Evolutionary conservation across 2,329 filamentous ascomycete genomes (phyloP), one percentile per base, ranked within the genome.

Genomic region (Claviceps cyperi): DNA sequence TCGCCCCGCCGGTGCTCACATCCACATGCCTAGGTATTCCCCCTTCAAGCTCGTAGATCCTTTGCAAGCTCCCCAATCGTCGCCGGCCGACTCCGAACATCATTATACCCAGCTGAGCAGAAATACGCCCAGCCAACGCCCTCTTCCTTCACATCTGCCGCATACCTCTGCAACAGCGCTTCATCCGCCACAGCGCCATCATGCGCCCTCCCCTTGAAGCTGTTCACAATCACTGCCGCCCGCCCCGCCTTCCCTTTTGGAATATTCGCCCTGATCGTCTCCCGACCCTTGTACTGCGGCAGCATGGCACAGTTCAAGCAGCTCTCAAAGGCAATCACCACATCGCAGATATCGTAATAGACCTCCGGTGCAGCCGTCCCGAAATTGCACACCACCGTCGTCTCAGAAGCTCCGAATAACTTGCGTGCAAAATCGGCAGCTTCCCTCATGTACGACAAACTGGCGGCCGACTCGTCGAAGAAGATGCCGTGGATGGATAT

Each of bases 291-390:
- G 43, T 59, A 60, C 49, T 47, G 49, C 39, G 49, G 49, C 6
- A 28, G 17, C 14, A 38, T n/a, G 15, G 32, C 11, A 24, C 49
- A 51, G 52, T 59, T 57, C 49, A 59, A 51, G 46, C 56, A 58
- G 51, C 57, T 58, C 52, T 60, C 58, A 19, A 59, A 60, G 2
- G 53, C 56, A 9, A 59, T 45, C 9, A 60, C 58, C 4, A 60
- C 48, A 39, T 60, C 57, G 46, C 57, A 60, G n/a, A 60, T 54
- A 6, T 46, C 39, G 39, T 59, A 60, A 43, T 50, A 60, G 44
- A 53, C 51, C 4, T 46, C 49, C 1, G 50, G 37, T 0, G 52
- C 52, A 7, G 50, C 50, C 22, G 45, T 39, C 5, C 58, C 57
- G 52, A 60, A 60, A 53, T 60, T 59, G 50, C 58, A 60, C 13